Evolutionary conservation across 2,329 filamentous ascomycete species (phyloP), one percentile per base, ranked within the genome.

Genomic region (Ophidiomyces ophidiicola): DNA sequence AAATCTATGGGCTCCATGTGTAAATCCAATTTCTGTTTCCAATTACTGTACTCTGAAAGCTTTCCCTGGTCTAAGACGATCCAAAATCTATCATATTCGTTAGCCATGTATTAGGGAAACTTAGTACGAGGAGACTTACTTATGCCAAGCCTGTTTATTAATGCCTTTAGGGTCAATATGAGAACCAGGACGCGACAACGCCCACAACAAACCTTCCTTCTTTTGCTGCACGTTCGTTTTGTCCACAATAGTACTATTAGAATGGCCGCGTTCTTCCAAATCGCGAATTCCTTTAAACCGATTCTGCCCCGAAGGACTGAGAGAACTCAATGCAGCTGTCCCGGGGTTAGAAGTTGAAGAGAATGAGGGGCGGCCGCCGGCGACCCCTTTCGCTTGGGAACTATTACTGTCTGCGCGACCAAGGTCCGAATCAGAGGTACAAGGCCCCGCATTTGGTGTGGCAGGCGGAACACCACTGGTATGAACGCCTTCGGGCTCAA

Each of bases 1-100:
- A 98, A 69, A 59, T 98, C 92, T 48, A 98, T 96, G 0, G 90
- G 90, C 1, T 96, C 90, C 77, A 94, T 96, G 58, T 98, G 92
- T 18, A 96, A 68, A 60, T 98, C 90, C 17, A 98, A 73, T 58
- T 78, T 88, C 58, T 98, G 85, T 62, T 98, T 98, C 90, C 90
- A 98, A 59, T 98, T 96, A 57, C 87, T 94, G 62, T 98, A 98
- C 56, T 98, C 90, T 1, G 88, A 94, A 11, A 98, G 71, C 57
- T 90, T 94, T 17, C 90, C 90, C 60, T 94, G 87, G 57, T 96
- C 92, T 31, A 98, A 70, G 2, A 98, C 90, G 47, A 98, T 92
- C 90, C 90, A 98, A 62, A 96, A 98, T 56, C 86, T 92, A 46
- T 48, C 29, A 10, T 2, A 28, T 28, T 30, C 18, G 23, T 36